These are phyloP conservation scores for Otatea glauca DNA, from an alignment of 176 grass and related monocot species.

Conservation along the genomic window DNA sequence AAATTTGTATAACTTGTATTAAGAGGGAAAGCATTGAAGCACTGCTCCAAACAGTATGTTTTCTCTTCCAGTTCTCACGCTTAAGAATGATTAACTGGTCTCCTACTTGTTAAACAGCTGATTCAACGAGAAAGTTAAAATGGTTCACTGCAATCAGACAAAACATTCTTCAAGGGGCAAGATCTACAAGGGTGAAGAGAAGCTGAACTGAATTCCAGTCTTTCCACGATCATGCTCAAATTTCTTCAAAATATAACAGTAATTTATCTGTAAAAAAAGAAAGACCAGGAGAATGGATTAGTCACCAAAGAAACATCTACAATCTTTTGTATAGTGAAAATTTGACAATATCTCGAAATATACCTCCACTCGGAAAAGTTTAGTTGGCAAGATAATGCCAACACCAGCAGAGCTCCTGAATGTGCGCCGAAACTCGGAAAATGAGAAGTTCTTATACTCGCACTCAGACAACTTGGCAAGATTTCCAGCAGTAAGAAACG, in stretches of 20 bases:
- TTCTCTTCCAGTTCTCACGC: neutral
- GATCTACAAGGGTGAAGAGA: conserved; percentile 60
- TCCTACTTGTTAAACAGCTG: conserved; percentile 25
- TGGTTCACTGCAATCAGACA: neutral
- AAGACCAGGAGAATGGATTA: conserved; percentile 13
- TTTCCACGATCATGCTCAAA: conserved; percentile 70
- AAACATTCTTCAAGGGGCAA: conserved; percentile 7
- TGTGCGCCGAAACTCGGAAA: conserved; percentile 48
- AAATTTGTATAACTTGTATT: too few relatives aligned
- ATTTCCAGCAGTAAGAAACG: conserved; percentile 70
- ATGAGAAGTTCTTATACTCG: conserved; percentile 61
- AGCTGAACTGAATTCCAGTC: conserved; percentile 81
- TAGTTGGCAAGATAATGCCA: conserved; percentile 73
- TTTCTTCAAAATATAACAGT: conserved; percentile 75
- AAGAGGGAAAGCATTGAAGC: too few relatives aligned
- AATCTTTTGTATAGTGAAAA: neutral
- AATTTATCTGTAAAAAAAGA: conserved; percentile 62
- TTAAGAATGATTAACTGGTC: neutral
- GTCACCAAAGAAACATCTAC: conserved; percentile 13
- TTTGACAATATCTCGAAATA: conserved; percentile 11
- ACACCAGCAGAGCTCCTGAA: conserved; percentile 74
- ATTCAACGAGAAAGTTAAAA: neutral
- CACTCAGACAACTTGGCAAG: conserved; percentile 55
- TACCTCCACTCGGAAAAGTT: conserved; percentile 68
- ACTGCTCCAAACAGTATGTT: too few relatives aligned